These are phyloP conservation scores for Xylaria sp. DNA, from an alignment of 2,329 filamentous ascomycete genomes.

Conservation along the genomic window DNA sequence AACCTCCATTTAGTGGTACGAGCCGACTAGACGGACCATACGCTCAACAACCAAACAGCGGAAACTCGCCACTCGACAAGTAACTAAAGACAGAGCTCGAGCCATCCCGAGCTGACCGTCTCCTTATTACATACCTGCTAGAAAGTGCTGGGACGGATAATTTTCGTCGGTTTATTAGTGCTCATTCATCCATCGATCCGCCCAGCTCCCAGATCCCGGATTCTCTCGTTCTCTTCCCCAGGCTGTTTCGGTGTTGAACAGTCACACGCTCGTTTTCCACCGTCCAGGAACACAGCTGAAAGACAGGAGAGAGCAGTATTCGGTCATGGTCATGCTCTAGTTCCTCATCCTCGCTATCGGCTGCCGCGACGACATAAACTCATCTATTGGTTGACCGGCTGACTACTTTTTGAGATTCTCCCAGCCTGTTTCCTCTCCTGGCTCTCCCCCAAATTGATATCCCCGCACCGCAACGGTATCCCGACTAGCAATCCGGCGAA, in stretches of 20 bases:
- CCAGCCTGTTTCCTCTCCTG: too few species aligned
- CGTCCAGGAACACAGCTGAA: neutral
- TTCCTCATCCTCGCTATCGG: neutral
- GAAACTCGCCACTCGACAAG: neutral
- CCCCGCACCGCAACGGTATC: neutral
- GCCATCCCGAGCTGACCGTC: neutral
- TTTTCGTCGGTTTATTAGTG: neutral
- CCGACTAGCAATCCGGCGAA: neutral
- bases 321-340: neutral
- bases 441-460: neutral
- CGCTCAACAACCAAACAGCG: neutral
- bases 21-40: too few species aligned
- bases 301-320: too few species aligned
- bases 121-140: neutral
- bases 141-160: neutral
- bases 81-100: neutral
- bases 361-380: neutral
- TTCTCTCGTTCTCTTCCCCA: neutral
- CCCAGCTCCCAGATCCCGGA: neutral
- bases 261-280: neutral
- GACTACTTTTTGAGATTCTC: too few species aligned
- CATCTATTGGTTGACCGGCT: too few species aligned
- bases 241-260: neutral
- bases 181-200: neutral
- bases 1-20: neutral